Percentiles rank a stretch among this genome's conserved stretches.
Conservation (phyloP, 495 filamentous ascomycete genomes). For the Rostrohypoxylon terebratum region DNA sequence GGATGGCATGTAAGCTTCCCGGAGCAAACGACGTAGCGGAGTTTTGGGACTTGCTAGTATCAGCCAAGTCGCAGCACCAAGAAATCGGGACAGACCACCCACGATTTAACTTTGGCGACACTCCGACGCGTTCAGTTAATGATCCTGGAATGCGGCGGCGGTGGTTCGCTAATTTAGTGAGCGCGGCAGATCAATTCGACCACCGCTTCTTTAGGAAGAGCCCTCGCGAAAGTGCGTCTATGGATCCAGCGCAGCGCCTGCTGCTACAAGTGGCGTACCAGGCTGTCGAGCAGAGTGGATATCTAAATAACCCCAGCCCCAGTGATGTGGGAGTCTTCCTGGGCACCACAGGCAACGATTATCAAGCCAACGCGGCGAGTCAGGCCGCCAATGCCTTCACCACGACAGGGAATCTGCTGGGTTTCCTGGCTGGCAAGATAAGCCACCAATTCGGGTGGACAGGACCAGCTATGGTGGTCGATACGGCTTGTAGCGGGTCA, state of each 20-base stretch:
- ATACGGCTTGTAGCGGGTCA: constrained; percentile 64
- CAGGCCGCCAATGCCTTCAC: constrained; percentile 32
- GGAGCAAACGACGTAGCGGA: no score
- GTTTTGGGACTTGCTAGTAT: no score
- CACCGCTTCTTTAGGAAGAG: constrained; percentile 61
- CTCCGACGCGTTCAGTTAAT: no score
- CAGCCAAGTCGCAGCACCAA: no score
- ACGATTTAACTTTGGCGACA: no score
- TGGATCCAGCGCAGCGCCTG: constrained; percentile 59
- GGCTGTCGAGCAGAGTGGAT: constrained; percentile 53
- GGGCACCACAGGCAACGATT: constrained; percentile 33
- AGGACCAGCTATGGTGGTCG: constrained; percentile 61
- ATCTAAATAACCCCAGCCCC: not conserved
- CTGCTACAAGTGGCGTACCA: constrained; percentile 59
- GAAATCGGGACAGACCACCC: no score
- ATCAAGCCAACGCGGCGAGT: constrained; percentile 38
- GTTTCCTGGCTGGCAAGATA: constrained; percentile 35
- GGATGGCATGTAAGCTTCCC: no score
- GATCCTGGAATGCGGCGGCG: no score
- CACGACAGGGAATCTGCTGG: constrained; percentile 27
- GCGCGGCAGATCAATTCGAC: constrained; percentile 52
- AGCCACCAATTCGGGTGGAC: constrained; percentile 62
- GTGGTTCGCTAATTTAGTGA: constrained; percentile 50
- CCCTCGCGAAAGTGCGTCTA: constrained; percentile 53
- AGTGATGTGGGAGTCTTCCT: constrained; percentile 44